phyloP scores from a whole-genome alignment of 228 moss, liverwort and hornwort species.

The Sphagnum magellanicum region DNA sequence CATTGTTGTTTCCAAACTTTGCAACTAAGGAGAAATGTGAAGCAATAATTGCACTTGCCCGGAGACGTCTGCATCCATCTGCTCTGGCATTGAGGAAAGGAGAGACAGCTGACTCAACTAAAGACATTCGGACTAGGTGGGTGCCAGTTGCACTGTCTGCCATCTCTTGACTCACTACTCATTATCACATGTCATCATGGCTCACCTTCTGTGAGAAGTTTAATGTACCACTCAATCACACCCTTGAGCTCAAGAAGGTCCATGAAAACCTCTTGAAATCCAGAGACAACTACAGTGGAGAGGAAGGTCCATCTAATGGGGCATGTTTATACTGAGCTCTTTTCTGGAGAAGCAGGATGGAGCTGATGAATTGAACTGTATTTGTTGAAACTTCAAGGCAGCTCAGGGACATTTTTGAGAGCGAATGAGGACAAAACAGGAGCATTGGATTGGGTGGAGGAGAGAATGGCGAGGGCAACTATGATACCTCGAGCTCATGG shows the following conservation, averaged over 20 bases:
- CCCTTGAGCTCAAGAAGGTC: background rate
- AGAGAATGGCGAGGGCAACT: constrained; percentile 89
- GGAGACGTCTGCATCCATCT: constrained; percentile 65
- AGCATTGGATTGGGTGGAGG: constrained; percentile 62
- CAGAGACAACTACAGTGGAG: background rate
- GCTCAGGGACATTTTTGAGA: constrained; percentile 90
- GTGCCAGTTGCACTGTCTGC: constrained; percentile 13
- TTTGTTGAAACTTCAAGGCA: constrained; percentile 31
- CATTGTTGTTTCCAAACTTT: constrained; percentile 80
- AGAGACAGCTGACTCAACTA: constrained; percentile 53
- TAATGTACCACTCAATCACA: background rate
- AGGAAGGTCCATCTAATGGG: background rate
- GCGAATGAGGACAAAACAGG: constrained; percentile 54
- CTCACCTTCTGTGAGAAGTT: background rate
- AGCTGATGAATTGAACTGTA: too few species aligned
- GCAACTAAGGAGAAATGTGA: constrained; percentile 77
- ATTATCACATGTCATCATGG: background rate
- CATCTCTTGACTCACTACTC: background rate
- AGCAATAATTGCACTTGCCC: constrained; percentile 65
- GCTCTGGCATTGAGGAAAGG: constrained; percentile 89
- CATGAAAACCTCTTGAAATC: background rate
- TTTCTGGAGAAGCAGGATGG: too few species aligned
- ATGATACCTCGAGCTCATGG: constrained; percentile 89
- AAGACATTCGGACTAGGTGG: constrained; percentile 95
- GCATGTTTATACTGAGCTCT: background rate